Base-by-base conservation (phyloP, 352 stramenopile genomes). In the Globisporangium nagaii region DNA sequence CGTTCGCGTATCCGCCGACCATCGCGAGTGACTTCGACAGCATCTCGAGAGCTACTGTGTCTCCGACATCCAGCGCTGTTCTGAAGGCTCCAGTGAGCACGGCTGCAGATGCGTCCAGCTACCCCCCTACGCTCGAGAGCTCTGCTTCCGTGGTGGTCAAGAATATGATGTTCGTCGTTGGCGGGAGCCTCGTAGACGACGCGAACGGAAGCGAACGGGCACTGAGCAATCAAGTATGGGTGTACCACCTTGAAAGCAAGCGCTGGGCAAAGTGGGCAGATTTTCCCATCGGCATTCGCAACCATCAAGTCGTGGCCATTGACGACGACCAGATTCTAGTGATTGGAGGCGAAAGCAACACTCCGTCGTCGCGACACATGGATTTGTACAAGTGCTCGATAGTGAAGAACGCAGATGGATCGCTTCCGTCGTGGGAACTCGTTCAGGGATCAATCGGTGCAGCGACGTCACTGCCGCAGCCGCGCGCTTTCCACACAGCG, bases 371-470 rank as follows among this genome's bases (percentile, higher is more conserved):
- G 7, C 68, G 85, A 1, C 85, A 95, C 42, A 89, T 95, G 76
- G 82, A 95, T 54, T 46, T 93, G 41, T 95, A 93, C 59, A 89
- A 79, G 50, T 91, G 79, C 27, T 77, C 81, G 5, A 86, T 71
- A 0, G 19, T 53, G 6, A 75, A 66, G 53, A 75, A 79, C 35
- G 62, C 63, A 2, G 84, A 95, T 44, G 83, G 80, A 1, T 86
- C 79, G 4, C 65, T 91, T 8, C 84, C 85, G 27, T 40, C 58
- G 20, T 95, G 85, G 85, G 79, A 86, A 36, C 58, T 93, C 9
- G 63, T 95, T 32, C 81, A 93, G 71, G 70, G 69, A 51, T 66
- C 72, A 8, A 65, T 89, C 44, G 79, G 78, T 4, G 74, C 83
- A 39, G 66, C 83, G 25, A 90, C 71, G 2, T 75, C 81, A 12